phyloP scores from a whole-genome alignment of 345 rosid species.

The Salix koriyanagi region DNA sequence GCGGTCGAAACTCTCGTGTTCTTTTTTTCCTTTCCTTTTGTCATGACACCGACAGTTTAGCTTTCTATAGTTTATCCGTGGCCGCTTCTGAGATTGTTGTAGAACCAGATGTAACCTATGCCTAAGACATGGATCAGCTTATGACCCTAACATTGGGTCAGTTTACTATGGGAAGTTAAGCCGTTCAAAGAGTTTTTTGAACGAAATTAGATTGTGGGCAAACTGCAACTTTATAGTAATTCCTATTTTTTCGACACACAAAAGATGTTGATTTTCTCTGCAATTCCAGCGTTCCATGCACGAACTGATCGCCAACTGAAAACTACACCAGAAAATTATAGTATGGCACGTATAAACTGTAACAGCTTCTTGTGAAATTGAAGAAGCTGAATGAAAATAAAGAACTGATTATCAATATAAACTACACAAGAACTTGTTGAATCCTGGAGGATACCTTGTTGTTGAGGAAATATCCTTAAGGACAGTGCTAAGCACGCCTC shows the following conservation, averaged over 20 bases:
- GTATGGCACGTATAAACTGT: not conserved
- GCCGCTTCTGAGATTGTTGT: too few relatives aligned
- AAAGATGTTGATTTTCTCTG: slow-evolving; percentile 6
- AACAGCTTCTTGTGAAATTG: too few relatives aligned
- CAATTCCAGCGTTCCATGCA: slow-evolving; percentile 46
- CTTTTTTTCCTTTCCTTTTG: not conserved
- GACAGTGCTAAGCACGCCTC: too few relatives aligned
- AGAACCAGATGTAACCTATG: too few relatives aligned
- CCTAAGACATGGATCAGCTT: too few relatives aligned
- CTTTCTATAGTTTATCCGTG: too few relatives aligned
- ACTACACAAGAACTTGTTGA: too few relatives aligned
- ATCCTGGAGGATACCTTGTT: too few relatives aligned
- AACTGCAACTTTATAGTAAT: slow-evolving; percentile 8
- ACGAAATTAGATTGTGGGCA: slow-evolving; percentile 12
- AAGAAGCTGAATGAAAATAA: too few relatives aligned
- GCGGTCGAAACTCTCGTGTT: not conserved
- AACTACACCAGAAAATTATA: not conserved
- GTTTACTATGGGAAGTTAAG: slow-evolving; percentile 33
- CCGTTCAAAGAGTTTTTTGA: slow-evolving; percentile 11
- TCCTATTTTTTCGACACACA: not conserved
- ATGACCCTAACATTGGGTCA: slow-evolving; percentile 13
- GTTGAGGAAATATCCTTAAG: too few relatives aligned
- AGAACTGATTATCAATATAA: too few relatives aligned
- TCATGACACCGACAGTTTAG: not conserved
- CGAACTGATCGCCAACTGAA: slow-evolving; percentile 17